Evolutionary conservation across 2,329 filamentous ascomycete species (phyloP), one percentile per base, ranked within the genome.

Genomic region (Ampelomyces quisqualis): DNA sequence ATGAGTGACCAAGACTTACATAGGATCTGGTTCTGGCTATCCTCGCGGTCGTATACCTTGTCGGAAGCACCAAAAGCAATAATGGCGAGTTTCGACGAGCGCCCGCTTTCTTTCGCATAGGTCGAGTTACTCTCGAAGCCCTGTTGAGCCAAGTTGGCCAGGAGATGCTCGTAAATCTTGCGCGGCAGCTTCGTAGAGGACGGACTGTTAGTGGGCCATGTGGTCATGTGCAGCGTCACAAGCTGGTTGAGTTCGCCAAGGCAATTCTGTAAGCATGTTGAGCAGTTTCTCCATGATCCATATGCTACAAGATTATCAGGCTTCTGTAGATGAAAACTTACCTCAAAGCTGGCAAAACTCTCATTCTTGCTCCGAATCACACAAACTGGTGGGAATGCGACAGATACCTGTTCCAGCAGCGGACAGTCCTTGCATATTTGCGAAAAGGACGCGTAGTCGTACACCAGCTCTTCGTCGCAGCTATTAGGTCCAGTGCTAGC

Each of bases 11-110:
- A 7, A n/a, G 3, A 51, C 50, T 10, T 40, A 53, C 50, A 40
- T 17, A 40, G 69, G 43, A 74, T 65, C 44, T 74, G 71, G 43
- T 73, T 73, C 42, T 66, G 63, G 36, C 63, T 69, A 42, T 75
- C 73, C 52, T 73, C 69, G 13, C 72, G 70, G 38, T 73, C 72
- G 51, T 73, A 73, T 10, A 73, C 69, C 34, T 70, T 71, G 45
- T 75, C 71, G 2, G 70, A 72, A 8, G 68, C 65, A 11, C 72
- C 73, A 47, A 74, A 75, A 2, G 72, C 72, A 24, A 74, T 66
- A 28, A 75, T 60, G n/a, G 64, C 67, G 22, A 75, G 64, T 41
- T 66, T 69, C 1, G 68, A 67, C n/a, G 47, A 47, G 7, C 62
- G 56, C 1, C 43, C 40, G 9, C 64, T 53, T 11, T 50, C 45